phyloP scores from a whole-genome alignment of 352 stramenopile genomes.

The Phytopythium helicoides region DNA sequence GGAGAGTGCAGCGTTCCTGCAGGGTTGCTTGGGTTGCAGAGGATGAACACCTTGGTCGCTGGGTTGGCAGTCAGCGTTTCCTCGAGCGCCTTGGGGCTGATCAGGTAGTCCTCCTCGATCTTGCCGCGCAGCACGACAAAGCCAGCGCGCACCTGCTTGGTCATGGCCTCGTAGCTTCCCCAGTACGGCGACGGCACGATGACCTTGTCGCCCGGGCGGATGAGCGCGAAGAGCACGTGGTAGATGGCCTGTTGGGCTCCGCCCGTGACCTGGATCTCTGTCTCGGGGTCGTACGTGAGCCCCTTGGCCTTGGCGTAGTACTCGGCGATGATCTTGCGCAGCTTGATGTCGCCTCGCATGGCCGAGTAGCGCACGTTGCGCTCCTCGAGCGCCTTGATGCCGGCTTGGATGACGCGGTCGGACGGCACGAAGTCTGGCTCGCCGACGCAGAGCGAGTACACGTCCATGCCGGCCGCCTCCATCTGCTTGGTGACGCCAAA shows the following conservation, averaged over 20 bases:
- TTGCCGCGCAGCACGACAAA: conserved; percentile 89
- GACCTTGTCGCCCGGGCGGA: conserved; percentile 91
- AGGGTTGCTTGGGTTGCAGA: conserved; percentile 97
- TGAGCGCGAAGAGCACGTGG: conserved; percentile 89
- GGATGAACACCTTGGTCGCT: conserved; percentile 86
- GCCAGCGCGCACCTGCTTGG: conserved; percentile 82
- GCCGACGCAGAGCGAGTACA: conserved; percentile 93
- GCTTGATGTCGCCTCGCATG: conserved; percentile 84
- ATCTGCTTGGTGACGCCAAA: conserved; percentile 94
- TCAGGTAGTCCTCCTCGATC: conserved; percentile 89
- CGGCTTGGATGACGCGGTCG: conserved; percentile 86
- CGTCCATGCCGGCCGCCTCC: conserved; percentile 88
- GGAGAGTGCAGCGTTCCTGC: conserved; percentile 83
- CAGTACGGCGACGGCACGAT: conserved; percentile 97
- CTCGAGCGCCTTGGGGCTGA: conserved; percentile 84
- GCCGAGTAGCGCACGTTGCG: conserved; percentile 94
- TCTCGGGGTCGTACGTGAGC: conserved; percentile 81
- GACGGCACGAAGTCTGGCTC: conserved; percentile 95
- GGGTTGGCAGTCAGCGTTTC: conserved; percentile 62
- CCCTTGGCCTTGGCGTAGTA: conserved; percentile 90
- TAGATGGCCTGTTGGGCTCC: conserved; percentile 95
- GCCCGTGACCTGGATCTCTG: conserved; percentile 94
- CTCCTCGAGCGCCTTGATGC: conserved; percentile 51
- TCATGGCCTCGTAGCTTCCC: conserved; percentile 96
- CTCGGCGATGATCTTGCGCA: conserved; percentile 87